phyloP scores from a whole-genome alignment of 1,139 yeast species.

The Groenewaldozyma auringiensis region DNA sequence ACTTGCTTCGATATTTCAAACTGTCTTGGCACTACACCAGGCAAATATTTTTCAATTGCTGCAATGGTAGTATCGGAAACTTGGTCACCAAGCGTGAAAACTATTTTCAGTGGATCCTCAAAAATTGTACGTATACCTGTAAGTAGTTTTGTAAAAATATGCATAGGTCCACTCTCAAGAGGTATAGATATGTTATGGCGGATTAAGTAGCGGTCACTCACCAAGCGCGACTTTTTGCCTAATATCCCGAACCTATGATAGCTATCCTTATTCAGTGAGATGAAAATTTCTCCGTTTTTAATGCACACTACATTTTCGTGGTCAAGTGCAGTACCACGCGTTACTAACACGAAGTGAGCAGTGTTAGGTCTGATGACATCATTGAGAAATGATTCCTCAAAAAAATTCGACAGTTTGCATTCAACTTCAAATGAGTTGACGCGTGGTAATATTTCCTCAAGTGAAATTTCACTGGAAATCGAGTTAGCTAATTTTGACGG shows the following conservation, averaged over 20 bases:
- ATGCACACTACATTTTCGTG: slow-evolving; percentile 32
- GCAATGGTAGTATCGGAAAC: neutral
- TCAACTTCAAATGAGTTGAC: neutral
- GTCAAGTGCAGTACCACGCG: slow-evolving; percentile 19
- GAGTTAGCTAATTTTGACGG: neutral
- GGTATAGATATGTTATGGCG: slow-evolving; percentile 3
- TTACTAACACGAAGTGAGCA: neutral
- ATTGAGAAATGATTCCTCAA: neutral
- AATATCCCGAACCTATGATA: slow-evolving; percentile 31
- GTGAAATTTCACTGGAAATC: neutral
- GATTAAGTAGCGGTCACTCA: slow-evolving; percentile 11
- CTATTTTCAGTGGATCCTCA: neutral
- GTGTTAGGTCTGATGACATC: neutral
- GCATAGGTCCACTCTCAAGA: neutral
- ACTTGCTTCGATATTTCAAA: neutral
- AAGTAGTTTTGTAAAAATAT: neutral
- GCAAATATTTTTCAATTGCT: neutral
- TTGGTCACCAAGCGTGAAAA: neutral
- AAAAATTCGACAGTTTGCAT: neutral
- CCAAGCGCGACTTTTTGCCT: slow-evolving; percentile 21
- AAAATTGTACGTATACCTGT: neutral
- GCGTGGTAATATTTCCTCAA: neutral
- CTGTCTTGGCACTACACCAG: neutral
- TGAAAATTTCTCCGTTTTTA: slow-evolving; percentile 23
- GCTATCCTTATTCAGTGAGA: slow-evolving; percentile 28